Evolutionary conservation across 139 green algal species (phyloP), one percentile per base, ranked within the genome.

Genomic region (Picochlorum costavermella): DNA sequence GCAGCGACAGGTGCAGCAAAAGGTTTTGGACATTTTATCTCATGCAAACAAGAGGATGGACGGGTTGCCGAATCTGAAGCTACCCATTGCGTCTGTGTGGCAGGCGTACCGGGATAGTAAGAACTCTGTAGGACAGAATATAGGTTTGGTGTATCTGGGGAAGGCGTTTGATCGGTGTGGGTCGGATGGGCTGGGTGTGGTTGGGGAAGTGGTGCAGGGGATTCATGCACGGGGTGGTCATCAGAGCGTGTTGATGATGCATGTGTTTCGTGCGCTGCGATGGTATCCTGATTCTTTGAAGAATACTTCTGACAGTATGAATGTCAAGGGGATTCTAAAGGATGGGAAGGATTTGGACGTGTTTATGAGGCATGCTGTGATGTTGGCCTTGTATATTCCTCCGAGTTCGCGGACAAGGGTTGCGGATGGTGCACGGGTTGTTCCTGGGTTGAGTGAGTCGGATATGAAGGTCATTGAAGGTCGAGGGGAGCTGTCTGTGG

Each of bases 41-140:
- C 91, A 97, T 70, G 78, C 92, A 29, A 97, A 97, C 80, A 96
- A 95, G 44, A 81, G 91, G 25, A 65, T 95, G 16, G 76, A 83
- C 3, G 73, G 65, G 9, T 66, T 76, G 10, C 65, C 71, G 13
- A 5, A 60, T 13, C 70, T 95, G 4, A 60, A 75, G 44, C 80
- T 97, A 53, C 91, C 91, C 2, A 68, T 96, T 16, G 12, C 59
- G 1, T 63, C 81, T 44, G 69, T 96, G 31, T 44, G 86, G 16
- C 61, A 31, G 6, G 62, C 91, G 43, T 84, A 79, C 5, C 44
- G 43, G 40, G 62, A 60, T 8, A 37, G 58, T 8, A 51, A 50
- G 9, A 43, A 59, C 43, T 40, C 73, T 16, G 76, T 90, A 67
- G 78, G 85, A 16, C 72, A 78, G 45, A 94, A 84, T 69, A 94